phyloP scores from a whole-genome alignment of 768 basidiomycete species.

The Pleurotus ostreatus region DNA sequence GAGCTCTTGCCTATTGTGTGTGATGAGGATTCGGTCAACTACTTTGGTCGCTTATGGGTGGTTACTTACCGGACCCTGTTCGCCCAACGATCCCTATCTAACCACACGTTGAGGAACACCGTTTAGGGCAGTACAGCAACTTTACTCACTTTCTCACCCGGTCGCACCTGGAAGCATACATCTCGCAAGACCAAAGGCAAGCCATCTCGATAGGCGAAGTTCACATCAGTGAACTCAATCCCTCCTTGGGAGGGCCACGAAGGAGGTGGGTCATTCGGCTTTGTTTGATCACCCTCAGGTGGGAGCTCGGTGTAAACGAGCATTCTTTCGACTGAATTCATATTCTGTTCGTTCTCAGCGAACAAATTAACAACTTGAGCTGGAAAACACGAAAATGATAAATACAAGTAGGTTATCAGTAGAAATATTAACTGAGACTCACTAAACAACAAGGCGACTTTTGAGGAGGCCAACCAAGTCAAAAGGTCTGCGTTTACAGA shows the following conservation, averaged over 20 bases:
- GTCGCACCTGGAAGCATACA: conserved; percentile 48
- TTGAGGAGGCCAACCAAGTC: too few relatives aligned
- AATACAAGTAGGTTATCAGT: too few relatives aligned
- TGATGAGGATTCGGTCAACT: neutral
- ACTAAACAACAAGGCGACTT: too few relatives aligned
- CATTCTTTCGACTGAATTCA: conserved; percentile 63
- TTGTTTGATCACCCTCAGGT: conserved; percentile 41
- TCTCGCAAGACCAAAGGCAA: conserved; percentile 64
- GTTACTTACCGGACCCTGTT: conserved; percentile 20
- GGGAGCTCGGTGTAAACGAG: conserved; percentile 63
- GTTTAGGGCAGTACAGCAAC: neutral
- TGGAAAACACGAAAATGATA: conserved; percentile 16
- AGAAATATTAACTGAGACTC: too few relatives aligned
- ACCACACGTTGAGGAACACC: too few relatives aligned
- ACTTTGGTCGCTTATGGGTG: neutral
- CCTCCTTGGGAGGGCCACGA: conserved; percentile 49
- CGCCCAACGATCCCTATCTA: conserved; percentile 44
- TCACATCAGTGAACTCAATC: conserved; percentile 52
- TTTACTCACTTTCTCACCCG: conserved; percentile 58
- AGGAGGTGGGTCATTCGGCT: conserved; percentile 38
- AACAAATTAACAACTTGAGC: conserved; percentile 52
- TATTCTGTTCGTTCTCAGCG: conserved; percentile 61
- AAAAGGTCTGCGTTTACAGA: neutral
- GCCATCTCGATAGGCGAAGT: conserved; percentile 52
- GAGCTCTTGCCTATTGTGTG: conserved; percentile 43